These are phyloP conservation scores for Ogataea ganodermae DNA, from an alignment of 805 yeast genomes.

Conservation along the genomic window DNA sequence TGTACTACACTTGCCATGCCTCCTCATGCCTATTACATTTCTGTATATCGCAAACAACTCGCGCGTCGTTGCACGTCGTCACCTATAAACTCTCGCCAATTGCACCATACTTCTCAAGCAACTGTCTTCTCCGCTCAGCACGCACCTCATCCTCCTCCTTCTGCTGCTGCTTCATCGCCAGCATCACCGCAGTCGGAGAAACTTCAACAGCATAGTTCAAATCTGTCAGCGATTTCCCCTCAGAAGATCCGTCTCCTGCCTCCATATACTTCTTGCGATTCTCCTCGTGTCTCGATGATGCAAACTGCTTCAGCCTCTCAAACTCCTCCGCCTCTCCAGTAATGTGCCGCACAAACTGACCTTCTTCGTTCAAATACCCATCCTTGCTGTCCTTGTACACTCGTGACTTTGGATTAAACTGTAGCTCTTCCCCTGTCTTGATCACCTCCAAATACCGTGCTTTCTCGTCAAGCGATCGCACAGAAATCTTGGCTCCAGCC, in stretches of 20 bases:
- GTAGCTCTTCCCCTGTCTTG: constrained; percentile 43
- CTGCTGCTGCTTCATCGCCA: constrained; percentile 38
- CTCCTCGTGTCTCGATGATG: constrained; percentile 31
- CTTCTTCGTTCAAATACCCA: constrained; percentile 37
- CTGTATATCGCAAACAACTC: no score
- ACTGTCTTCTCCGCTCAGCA: constrained; percentile 33
- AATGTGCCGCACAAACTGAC: constrained; percentile 54
- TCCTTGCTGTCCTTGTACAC: constrained; percentile 35
- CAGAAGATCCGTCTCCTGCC: constrained; percentile 7
- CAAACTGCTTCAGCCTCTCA: constrained; percentile 49
- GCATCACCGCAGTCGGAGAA: constrained; percentile 49
- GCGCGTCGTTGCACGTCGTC: no score
- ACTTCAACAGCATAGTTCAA: constrained; percentile 36
- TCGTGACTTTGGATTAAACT: constrained; percentile 58
- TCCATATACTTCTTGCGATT: constrained; percentile 21
- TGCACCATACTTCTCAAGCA: constrained; percentile 43
- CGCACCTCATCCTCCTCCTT: constrained; percentile 32
- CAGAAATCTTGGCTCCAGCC: constrained; percentile 38
- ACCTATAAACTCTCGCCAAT: no score
- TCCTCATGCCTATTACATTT: no score
- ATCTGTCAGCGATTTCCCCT: constrained; percentile 24
- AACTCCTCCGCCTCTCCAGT: constrained; percentile 60
- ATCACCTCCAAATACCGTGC: constrained; percentile 66
- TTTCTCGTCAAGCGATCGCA: constrained; percentile 72
- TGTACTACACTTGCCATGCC: background rate